A percentile compares a stretch with the other conserved stretches of the same genome.
Conservation (phyloP, 1,139 yeast species). For the Saccharomyces hybrid region DNA sequence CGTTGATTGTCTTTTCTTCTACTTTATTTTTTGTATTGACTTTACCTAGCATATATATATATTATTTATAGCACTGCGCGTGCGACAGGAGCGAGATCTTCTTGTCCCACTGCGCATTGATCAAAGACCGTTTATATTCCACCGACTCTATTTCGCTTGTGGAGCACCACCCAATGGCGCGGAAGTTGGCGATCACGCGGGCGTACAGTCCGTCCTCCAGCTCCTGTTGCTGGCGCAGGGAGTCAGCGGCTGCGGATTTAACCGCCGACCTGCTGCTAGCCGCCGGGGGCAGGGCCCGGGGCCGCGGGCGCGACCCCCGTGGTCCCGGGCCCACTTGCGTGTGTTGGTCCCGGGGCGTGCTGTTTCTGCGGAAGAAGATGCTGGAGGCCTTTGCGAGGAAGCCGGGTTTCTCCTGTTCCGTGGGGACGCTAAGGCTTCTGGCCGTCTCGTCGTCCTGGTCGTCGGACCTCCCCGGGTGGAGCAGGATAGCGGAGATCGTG, state of each 20-base stretch:
- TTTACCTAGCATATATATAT: slow-evolving; percentile 5
- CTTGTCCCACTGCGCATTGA: slow-evolving; percentile 20
- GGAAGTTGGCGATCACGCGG: neutral
- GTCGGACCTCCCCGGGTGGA: neutral
- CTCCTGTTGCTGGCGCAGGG: neutral
- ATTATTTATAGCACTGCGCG: slow-evolving; percentile 5
- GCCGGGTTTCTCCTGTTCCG: neutral
- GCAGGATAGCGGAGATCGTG: neutral
- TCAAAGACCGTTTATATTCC: slow-evolving; percentile 14
- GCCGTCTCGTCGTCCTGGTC: neutral
- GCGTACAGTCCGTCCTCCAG: neutral
- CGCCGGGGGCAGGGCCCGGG: neutral
- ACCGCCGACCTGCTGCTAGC: neutral
- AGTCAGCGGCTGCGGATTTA: neutral
- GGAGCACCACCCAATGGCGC: slow-evolving; percentile 14
- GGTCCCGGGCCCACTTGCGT: neutral
- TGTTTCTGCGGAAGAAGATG: neutral
- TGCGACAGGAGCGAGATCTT: slow-evolving; percentile 8
- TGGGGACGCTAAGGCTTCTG: neutral
- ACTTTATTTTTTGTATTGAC: neutral
- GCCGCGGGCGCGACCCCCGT: too few species aligned
- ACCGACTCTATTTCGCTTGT: slow-evolving; percentile 12
- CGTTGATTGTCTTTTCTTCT: neutral
- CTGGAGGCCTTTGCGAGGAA: neutral
- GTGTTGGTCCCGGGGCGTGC: neutral